These are phyloP conservation scores for Mucor saturninus DNA, from an alignment of 371 early-diverging fungal genomes.

Conservation along the genomic window DNA sequence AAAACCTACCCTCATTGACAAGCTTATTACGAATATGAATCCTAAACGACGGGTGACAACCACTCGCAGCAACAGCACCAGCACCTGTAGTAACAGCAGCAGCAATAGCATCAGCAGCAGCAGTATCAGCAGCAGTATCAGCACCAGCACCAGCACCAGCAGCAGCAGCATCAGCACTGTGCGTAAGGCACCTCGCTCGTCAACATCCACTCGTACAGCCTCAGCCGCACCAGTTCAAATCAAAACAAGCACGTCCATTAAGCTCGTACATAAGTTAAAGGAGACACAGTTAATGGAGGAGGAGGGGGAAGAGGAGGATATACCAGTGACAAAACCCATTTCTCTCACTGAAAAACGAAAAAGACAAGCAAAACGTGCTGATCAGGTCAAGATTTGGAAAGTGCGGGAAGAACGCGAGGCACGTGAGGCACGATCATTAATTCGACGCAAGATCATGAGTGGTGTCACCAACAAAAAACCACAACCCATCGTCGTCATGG, in stretches of 20 bases:
- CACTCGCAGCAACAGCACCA: neutral
- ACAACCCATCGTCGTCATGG: constrained; percentile 1
- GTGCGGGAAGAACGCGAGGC: constrained; percentile 53
- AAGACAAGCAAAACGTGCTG: constrained; percentile 41
- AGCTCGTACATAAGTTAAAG: constrained; percentile 10
- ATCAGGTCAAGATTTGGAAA: constrained; percentile 50
- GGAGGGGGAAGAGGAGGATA: constrained; percentile 34
- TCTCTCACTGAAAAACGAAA: constrained; percentile 41
- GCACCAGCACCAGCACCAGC: too few relatives aligned
- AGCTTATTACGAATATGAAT: neutral
- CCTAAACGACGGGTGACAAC: neutral
- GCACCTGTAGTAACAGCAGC: neutral
- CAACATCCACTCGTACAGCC: constrained; percentile 12
- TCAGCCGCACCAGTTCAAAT: constrained; percentile 13
- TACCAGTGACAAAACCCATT: constrained; percentile 33
- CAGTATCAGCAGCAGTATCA: neutral
- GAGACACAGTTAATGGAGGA: constrained; percentile 2
- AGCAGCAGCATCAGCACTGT: neutral
- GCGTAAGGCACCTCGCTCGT: constrained; percentile 12
- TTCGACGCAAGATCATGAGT: constrained; percentile 31
- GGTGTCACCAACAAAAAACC: constrained; percentile 4
- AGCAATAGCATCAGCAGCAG: neutral
- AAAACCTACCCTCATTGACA: too few relatives aligned
- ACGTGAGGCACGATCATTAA: constrained; percentile 34
- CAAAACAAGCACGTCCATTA: constrained; percentile 12